A percentile compares a stretch with the other conserved stretches of the same genome.
Conservation (phyloP, 2,329 filamentous ascomycete genomes). For the Periconia sp. region DNA sequence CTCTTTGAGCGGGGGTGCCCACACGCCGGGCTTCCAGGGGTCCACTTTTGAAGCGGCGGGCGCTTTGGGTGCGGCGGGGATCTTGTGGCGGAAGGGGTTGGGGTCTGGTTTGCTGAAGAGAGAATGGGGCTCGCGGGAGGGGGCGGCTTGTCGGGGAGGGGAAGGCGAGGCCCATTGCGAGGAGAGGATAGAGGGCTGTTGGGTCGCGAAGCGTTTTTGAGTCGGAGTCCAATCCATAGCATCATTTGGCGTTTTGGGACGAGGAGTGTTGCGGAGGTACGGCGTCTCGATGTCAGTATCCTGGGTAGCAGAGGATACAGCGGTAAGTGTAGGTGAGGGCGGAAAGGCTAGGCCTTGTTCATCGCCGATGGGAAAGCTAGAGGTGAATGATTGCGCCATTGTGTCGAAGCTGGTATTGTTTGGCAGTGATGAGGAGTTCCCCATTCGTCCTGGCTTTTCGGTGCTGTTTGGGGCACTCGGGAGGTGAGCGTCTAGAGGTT, state of each 20-base stretch:
- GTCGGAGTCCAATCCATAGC: conserved; percentile 79
- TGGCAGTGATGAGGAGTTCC: conserved; percentile 29
- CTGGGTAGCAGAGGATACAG: conserved; percentile 26
- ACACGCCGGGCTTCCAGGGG: conserved; percentile 56
- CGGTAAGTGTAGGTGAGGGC: conserved; percentile 40
- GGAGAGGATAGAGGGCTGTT: conserved; percentile 26
- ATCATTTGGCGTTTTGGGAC: conserved; percentile 46
- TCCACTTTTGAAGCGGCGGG: conserved; percentile 69
- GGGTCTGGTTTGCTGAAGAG: conserved; percentile 42
- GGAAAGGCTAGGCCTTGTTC: conserved; percentile 26
- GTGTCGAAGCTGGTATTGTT: conserved; percentile 38
- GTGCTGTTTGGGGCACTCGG: conserved; percentile 24
- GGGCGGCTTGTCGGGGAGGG: conserved; percentile 10
- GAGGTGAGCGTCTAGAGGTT: conserved; percentile 31
- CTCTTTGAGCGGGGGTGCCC: conserved; percentile 59
- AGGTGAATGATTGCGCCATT: conserved; percentile 46
- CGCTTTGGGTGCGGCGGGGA: conserved; percentile 71
- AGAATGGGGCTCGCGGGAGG: conserved; percentile 18
- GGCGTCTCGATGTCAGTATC: conserved; percentile 35
- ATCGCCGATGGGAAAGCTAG: conserved; percentile 46
- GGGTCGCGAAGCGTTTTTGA: conserved; percentile 45
- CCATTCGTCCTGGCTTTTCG: conserved; percentile 28
- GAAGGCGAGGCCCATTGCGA: conserved; percentile 18
- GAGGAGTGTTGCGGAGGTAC: conserved; percentile 8
- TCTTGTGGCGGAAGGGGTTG: conserved; percentile 71